Conservation (phyloP, 352 stramenopile genomes). For the Sclerospora graminicola region DNA sequence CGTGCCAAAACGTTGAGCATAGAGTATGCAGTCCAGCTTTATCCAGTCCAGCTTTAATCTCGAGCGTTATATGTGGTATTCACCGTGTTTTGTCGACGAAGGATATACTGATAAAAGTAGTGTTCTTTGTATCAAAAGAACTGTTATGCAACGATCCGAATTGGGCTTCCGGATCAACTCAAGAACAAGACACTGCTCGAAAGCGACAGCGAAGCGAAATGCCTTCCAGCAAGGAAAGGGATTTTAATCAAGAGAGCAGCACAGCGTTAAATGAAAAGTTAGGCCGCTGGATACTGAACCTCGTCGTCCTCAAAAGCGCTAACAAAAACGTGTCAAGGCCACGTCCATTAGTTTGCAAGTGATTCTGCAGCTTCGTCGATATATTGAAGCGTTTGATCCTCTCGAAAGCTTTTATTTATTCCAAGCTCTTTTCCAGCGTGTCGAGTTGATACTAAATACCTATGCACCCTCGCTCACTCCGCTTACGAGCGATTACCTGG, state of each 20-base stretch:
- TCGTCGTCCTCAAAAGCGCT: constrained; percentile 26
- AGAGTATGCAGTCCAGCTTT: too few relatives aligned
- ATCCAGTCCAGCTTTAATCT: constrained; percentile 7
- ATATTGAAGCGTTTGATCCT: constrained; percentile 22
- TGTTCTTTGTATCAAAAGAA: constrained; percentile 16
- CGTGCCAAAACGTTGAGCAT: too few relatives aligned
- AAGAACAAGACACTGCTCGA: constrained; percentile 3
- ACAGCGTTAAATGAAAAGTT: constrained; percentile 22
- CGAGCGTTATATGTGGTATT: constrained; percentile 14
- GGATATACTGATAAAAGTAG: constrained; percentile 16
- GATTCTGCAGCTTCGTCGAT: constrained; percentile 34
- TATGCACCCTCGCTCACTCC: constrained; percentile 19
- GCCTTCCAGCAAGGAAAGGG: neutral
- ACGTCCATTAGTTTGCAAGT: constrained; percentile 29
- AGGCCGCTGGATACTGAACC: constrained; percentile 27
- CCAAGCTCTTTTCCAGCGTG: constrained; percentile 28
- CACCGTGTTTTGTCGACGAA: constrained; percentile 16
- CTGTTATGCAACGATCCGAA: constrained; percentile 3
- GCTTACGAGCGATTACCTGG: constrained; percentile 24
- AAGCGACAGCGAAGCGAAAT: constrained; percentile 21
- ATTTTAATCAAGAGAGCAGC: constrained; percentile 5
- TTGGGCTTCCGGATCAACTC: constrained; percentile 1
- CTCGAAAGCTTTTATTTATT: constrained; percentile 32
- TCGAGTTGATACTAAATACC: constrained; percentile 33
- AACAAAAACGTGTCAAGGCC: constrained; percentile 18